phyloP scores from a whole-genome alignment of 192 early-diverging fungal species.

The Chytriomyces sp. region DNA sequence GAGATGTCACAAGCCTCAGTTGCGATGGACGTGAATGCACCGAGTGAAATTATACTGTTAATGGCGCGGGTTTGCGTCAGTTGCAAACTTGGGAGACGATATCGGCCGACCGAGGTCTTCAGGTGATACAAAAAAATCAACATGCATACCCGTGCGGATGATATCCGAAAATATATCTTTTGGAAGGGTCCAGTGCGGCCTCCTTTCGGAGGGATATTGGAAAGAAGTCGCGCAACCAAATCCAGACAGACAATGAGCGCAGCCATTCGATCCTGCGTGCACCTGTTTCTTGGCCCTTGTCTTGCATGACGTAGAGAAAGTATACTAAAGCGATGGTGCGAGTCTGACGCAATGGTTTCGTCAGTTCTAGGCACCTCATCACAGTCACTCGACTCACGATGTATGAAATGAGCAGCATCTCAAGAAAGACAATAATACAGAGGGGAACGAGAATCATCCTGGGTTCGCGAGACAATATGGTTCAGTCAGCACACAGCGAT shows the following conservation, averaged over 20 bases:
- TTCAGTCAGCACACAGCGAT: too few species aligned
- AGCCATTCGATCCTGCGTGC: conserved; percentile 62
- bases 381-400: too few species aligned
- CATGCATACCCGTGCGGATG: conserved; percentile 73
- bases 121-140: neutral
- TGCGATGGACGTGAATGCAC: conserved; percentile 79
- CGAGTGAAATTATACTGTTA: conserved; percentile 78
- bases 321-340: conserved; percentile 61
- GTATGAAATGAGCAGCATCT: conserved; percentile 52
- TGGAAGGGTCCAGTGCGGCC: conserved; percentile 76
- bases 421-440: conserved; percentile 62
- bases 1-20: conserved; percentile 81
- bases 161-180: conserved; percentile 90
- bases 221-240: conserved; percentile 79
- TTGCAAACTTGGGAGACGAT: neutral
- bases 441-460: conserved; percentile 65
- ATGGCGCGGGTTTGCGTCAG: too few species aligned
- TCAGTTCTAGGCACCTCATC: too few species aligned
- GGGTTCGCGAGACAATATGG: too few species aligned
- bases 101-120: too few species aligned
- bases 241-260: conserved; percentile 66
- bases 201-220: conserved; percentile 81
- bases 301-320: conserved; percentile 73
- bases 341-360: conserved; percentile 39
- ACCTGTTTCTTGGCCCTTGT: conserved; percentile 78